These are phyloP conservation scores for Gynostemma pentaphyllum DNA, from an alignment of 306 rosid genomes.

Conservation along the genomic window DNA sequence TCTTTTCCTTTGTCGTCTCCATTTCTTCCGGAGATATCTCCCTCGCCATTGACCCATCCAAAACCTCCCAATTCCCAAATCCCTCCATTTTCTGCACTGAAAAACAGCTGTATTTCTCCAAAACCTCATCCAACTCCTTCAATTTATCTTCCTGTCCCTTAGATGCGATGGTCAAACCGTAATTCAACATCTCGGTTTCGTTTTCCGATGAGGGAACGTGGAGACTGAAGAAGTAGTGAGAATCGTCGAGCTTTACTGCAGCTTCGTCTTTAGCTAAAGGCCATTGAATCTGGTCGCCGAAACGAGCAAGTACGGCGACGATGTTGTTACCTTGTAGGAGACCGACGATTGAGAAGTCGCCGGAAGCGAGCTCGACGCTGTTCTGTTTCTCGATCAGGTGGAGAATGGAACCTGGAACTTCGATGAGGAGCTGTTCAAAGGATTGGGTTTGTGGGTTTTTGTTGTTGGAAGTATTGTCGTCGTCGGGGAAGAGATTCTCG, in stretches of 20 bases:
- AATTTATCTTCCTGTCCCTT: constrained; percentile 37
- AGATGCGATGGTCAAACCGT: constrained; percentile 55
- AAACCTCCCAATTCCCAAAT: constrained; percentile 30
- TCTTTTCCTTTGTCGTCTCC: constrained; percentile 20
- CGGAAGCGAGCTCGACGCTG: constrained; percentile 69
- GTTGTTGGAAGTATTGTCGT: constrained; percentile 15
- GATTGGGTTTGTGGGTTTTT: constrained; percentile 13
- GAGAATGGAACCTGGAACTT: constrained; percentile 47
- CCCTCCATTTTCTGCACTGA: constrained; percentile 45
- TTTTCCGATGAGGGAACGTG: constrained; percentile 25
- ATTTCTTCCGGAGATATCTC: constrained; percentile 44
- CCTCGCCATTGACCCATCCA: constrained; percentile 35
- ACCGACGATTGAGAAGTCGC: constrained; percentile 44
- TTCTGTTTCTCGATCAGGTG: constrained; percentile 58
- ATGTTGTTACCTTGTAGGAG: constrained; percentile 38
- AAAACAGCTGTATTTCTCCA: constrained; percentile 50
- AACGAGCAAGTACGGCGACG: constrained; percentile 56
- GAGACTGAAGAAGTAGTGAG: constrained; percentile 68
- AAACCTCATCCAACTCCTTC: constrained; percentile 44
- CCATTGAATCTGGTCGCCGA: constrained; percentile 63
- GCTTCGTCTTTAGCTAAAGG: constrained; percentile 77
- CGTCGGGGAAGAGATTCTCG: constrained; percentile 33
- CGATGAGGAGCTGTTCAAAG: constrained; percentile 36
- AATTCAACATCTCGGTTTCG: constrained; percentile 36
- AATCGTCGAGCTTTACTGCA: constrained; percentile 55